Base-by-base conservation (phyloP, 2,329 filamentous ascomycete genomes). In the Pseudocercospora pini-densiflorae region DNA sequence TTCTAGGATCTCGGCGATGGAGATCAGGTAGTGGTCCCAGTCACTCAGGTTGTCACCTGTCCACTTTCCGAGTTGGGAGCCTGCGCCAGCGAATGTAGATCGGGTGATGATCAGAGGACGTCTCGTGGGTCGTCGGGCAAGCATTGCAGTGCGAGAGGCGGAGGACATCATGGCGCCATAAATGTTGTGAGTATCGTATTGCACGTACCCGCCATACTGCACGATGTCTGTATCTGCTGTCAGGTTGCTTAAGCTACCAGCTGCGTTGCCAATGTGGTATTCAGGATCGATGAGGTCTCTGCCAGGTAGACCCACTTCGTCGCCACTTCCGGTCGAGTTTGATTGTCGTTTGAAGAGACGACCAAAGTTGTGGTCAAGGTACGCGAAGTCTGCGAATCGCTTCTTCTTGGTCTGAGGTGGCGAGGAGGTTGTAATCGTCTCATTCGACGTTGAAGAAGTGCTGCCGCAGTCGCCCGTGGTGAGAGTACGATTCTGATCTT, bases 111-210 rank as follows among this genome's bases (percentile, higher is more conserved):
- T 82, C 65, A 94, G 76, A 1, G 92, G 90, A 0, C 91, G 86
- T 5, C 88, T 79, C 0, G 77, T 76, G 0, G 91, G 90, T 0
- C 90, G 86, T 8, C 91, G 86, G 12, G 81, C 78, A 6, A 88
- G 77, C 90, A 94, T 91, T 1, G 91, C 88, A 12, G 84, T 78
- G 61, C 87, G 85, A 0, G 89, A 91, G 4, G 86, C 81, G 19
- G 83, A 79, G 1, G 89, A 90, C 91, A 93, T 94, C 88, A 92
- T 84, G 73, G 87, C 86, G 0, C 92, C 92, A 76, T 92, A 93
- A 1, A 93, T 78, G 71, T 93, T 93, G 77, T 94, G 92, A 0
- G 88, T 91, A 71, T 94, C 92, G 74, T 92, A 92, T 77, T 91
- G 87, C 21, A 83, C 82, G 43, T 89, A 80, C 0, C 90, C 90